These are phyloP conservation scores for Stereum hirsutum DNA, from an alignment of 1,284 basidiomycete genomes.

Conservation along the genomic window DNA sequence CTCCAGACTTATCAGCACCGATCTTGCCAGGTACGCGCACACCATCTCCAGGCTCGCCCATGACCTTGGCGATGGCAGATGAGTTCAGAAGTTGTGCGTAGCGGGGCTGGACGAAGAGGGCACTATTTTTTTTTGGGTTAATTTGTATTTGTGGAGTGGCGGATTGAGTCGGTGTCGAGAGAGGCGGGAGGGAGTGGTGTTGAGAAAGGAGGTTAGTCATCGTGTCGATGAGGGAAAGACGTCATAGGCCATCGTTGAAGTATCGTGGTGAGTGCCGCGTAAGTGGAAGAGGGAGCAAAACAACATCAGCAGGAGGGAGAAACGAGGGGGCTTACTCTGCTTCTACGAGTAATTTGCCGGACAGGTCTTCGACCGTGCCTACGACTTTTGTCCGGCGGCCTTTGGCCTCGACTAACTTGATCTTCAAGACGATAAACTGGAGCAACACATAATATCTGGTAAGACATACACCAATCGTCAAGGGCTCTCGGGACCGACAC, in stretches of 20 bases:
- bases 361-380: slow-evolving; percentile 67
- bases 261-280: not conserved
- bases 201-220: too few species aligned
- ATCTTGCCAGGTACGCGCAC: too few species aligned
- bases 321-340: slow-evolving; percentile 53
- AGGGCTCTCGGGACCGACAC: slow-evolving; percentile 7
- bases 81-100: slow-evolving; percentile 66
- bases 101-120: slow-evolving; percentile 76
- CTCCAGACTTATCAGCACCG: too few species aligned
- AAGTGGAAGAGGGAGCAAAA: not conserved
- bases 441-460: slow-evolving; percentile 5
- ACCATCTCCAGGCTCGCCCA: slow-evolving; percentile 5
- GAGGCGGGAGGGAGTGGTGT: too few species aligned
- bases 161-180: too few species aligned
- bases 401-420: slow-evolving; percentile 50
- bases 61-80: not conserved
- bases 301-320: not conserved
- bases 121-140: slow-evolving; percentile 34
- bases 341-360: slow-evolving; percentile 74
- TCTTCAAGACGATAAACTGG: slow-evolving; percentile 67
- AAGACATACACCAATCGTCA: not conserved
- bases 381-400: slow-evolving; percentile 74
- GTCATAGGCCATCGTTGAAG: too few species aligned
- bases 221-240: too few species aligned
- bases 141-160: too few species aligned